Conservation (phyloP, 305 asterid species). For the Fraxinus albicans region DNA sequence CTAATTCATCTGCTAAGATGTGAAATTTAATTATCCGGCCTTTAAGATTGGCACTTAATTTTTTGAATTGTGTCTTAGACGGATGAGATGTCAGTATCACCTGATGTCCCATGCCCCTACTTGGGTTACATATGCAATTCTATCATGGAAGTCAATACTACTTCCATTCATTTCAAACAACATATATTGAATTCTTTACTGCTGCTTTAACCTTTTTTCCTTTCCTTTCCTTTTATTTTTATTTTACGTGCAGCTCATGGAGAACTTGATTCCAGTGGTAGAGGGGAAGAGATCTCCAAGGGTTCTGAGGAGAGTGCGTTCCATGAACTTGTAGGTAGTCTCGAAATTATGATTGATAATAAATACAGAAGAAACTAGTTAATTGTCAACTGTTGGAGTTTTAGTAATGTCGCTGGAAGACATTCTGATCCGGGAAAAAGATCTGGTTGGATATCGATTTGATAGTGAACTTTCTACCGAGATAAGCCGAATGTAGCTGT, state of each 20-base stretch:
- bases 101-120: background rate
- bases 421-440: conserved; percentile 17
- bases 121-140: background rate
- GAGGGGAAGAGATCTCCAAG: conserved; percentile 67
- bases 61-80: background rate
- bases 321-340: conserved; percentile 46
- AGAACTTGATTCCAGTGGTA: conserved; percentile 64
- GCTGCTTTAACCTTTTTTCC: background rate
- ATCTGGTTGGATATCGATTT: background rate
- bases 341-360: conserved; percentile 13
- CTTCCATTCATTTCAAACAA: background rate
- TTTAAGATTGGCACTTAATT: background rate
- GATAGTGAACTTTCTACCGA: conserved; percentile 15
- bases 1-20: background rate
- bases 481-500: conserved; percentile 14
- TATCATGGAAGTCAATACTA: background rate
- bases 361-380: conserved; percentile 20
- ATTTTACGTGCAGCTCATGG: conserved; percentile 64
- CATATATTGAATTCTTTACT: background rate
- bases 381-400: background rate
- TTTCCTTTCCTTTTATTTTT: background rate
- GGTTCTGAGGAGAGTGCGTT: conserved; percentile 55
- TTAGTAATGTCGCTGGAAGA: conserved; percentile 25
- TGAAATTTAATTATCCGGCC: background rate
- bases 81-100: background rate